Base-by-base conservation (phyloP, 1,284 basidiomycete genomes). In the Microbotryum lychnidis-dioicae region DNA sequence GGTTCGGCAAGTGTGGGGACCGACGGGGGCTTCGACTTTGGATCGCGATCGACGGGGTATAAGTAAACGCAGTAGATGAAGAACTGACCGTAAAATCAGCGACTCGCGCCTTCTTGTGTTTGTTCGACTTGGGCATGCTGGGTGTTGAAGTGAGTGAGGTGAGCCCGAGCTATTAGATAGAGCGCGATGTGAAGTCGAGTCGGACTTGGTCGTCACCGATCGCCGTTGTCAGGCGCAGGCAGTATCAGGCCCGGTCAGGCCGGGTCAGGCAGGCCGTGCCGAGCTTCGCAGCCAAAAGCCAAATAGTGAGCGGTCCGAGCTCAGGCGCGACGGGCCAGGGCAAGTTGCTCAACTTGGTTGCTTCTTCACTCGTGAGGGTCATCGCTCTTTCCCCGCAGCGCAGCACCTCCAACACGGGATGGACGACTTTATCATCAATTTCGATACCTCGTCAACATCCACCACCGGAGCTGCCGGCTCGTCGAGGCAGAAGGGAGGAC, bases 61-160 rank as follows among this genome's bases (percentile, higher is more conserved):
- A 45, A 9, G 5, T 16, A 14, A 12, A 18, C 16, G 20, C 3
- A 3, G 18, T 21, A 33, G 3, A 12, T 2, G 44, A 51, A 20
- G 1, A 14, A 72, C 78, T 63, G 72, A 90, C 90, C 51, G 84
- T 80, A 69, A 96, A 94, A 75, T 94, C 91, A n/a, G 87, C 87
- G 2, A 82, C 83, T 75, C 89, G 91, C 65, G 87, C 89, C 73
- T 86, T 90, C 73, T 84, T 86, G 76, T 88, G 91, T 75, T 87
- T 92, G 12, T 84, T 79, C 65, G 83, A 87, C 76, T 92, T 92
- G 12, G 90, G 89, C 91, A 93, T 88, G 21, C 25, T 59, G 57
- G 37, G 31, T 33, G 31, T 21, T 33, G 20, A 42, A 4, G 48
- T 27, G 37, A 2, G 37, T 42, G 37, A 16, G 37, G 37, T 42